Evolutionary conservation across 352 stramenopile genomes (phyloP), one percentile per base, ranked within the genome.

Genomic region (Pythium phragmiticola): DNA sequence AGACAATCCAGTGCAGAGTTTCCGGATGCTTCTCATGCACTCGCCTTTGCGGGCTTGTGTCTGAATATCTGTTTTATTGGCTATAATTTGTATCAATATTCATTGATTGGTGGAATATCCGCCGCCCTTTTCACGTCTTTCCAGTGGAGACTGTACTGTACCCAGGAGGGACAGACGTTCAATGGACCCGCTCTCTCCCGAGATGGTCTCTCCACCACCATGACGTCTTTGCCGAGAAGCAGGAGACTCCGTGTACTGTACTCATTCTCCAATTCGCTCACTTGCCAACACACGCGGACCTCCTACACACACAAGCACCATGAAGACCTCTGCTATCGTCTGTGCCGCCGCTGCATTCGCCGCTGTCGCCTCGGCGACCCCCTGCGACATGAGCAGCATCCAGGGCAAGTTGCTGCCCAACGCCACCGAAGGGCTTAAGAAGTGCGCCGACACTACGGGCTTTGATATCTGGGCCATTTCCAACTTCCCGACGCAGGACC

Each of bases 321-420:
- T 77, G 70, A 74, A 77, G 70, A 65, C 63, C 36, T 74, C 54
- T 47, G 55, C 60, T 16, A 63, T 58, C 41, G 49, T 60, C 52
- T 53, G 60, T 26, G 33, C 66, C 34, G 45, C 65, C 23, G 65
- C 50, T 17, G 52, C 48, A 9, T 52, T 65, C 43, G 55, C 65
- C 17, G 68, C 72, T 26, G 68, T 72, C 39, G 65, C 65, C 30
- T 55, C 54, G 2, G 48, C 66, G 2, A 47, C 70, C 30, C 48
- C 62, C 2, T 90, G 81, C 65, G 64, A 90, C 60, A 67, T 87
- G 60, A 57, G 58, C 14, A 65, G 61, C 33, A 88, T 90, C 48
- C 37, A 88, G 48, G 56, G 63, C 61, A 82, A 63, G 30, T 62
- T 90, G 26, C 73, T 77, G 26, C 7, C 70, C 21, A 90, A 90